Evolutionary conservation across 257 asterid genomes (phyloP).

Genomic region (Thymus quinquecostatus): DNA sequence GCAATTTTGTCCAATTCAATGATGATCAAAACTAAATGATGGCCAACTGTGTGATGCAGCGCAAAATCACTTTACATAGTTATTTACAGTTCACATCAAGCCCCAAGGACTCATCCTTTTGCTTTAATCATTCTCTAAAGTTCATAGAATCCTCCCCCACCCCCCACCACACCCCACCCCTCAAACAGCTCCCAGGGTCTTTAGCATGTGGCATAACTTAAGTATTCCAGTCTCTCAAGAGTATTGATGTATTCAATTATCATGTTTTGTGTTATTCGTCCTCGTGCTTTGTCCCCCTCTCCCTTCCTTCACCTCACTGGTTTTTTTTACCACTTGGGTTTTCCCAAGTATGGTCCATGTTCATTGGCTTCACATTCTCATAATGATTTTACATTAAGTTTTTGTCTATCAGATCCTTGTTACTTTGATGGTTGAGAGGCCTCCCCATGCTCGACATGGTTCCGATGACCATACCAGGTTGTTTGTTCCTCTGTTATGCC

Average conservation of each 20-base stretch:
- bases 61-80: not conserved
- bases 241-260: too few relatives aligned
- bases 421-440: not conserved
- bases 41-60: not conserved
- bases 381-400: not conserved
- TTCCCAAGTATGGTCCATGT: too few relatives aligned
- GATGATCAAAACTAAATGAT: not conserved
- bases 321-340: too few relatives aligned
- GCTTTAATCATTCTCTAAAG: too few relatives aligned
- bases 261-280: not conserved
- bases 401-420: not conserved
- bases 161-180: too few relatives aligned
- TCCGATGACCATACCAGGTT: not conserved
- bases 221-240: too few relatives aligned
- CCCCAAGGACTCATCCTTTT: not conserved
- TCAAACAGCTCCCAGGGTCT: too few relatives aligned
- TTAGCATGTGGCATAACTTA: too few relatives aligned
- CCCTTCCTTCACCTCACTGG: too few relatives aligned
- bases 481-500: not conserved
- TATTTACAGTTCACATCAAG: not conserved
- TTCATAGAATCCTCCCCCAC: too few relatives aligned
- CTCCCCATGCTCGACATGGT: not conserved
- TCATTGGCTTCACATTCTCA: not conserved
- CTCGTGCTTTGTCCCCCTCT: too few relatives aligned
- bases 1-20: not conserved